Evolutionary conservation across 495 filamentous ascomycete genomes (phyloP), one percentile per base, ranked within the genome.

Genomic region (Sporormia fimetaria): DNA sequence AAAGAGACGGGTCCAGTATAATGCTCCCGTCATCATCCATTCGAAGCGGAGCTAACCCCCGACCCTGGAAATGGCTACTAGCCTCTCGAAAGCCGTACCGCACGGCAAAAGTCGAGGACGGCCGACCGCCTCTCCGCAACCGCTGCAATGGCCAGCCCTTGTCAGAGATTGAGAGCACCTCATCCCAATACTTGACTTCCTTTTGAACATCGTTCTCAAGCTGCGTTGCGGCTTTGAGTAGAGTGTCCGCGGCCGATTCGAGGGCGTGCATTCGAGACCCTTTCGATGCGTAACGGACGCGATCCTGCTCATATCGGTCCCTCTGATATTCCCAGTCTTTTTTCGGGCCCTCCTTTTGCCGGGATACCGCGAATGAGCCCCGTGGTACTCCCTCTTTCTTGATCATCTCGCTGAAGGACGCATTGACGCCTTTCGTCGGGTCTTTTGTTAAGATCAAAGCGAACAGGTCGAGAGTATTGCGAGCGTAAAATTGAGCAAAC

Each of bases 51-150:
- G 82, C 85, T 2, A 93, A 65, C 5, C 86, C 87, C 12, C 75
- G 76, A 37, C 80, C 69, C 50, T 75, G 80, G 57, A 94, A 95
- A 17, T 76, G 70, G 7, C 80, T 67, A 3, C 76, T 72, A 26
- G 83, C 81, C 65, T 93, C 87, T 9, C 77, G 65, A 59, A 93
- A 94, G 8, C 92, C 92, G 64, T 84, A 94, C 40, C 76, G 75
- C 25, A 96, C 88, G 24, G 76, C 85, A 21, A 96, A 64, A 2
- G 76, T 78, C 2, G 40, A n/a, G 15, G 4, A n/a, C 54, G 84
- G 74, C 36, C 67, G 68, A 11, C 6, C 37, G 25, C 88, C 77
- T 17, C 78, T 69, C 0, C 85, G 82, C 17, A 87, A 53, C 17
- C 80, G 68, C 49, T 74, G 84, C 6, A 94, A 56, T 17, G 82